Percentiles rank a stretch among this genome's conserved stretches.
Evolutionary conservation across 805 yeast genomes (phyloP).

Genomic region (Monosporozyma siamensis): DNA sequence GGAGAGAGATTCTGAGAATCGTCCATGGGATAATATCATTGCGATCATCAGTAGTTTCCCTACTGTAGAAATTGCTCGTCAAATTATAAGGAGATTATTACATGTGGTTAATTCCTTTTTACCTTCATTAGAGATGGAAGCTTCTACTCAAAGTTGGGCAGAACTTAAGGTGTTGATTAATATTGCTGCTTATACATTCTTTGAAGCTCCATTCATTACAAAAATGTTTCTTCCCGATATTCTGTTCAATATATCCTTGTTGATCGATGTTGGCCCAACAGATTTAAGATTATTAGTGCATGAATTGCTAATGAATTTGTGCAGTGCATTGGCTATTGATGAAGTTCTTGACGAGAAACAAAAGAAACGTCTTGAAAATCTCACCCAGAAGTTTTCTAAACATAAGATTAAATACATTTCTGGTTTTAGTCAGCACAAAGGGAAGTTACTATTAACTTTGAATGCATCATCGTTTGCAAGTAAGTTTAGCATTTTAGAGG

Average conservation of each 20-base stretch:
- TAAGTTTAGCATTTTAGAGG: constrained; percentile 41
- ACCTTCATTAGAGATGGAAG: constrained; percentile 33
- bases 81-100: constrained; percentile 49
- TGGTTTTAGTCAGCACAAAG: constrained; percentile 52
- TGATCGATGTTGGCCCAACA: constrained; percentile 40
- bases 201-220: constrained; percentile 55
- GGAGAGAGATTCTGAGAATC: constrained; percentile 69
- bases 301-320: constrained; percentile 52
- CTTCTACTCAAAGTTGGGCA: constrained; percentile 49
- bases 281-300: constrained; percentile 54
- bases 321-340: constrained; percentile 58
- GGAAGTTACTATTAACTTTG: constrained; percentile 29
- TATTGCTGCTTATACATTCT: constrained; percentile 54
- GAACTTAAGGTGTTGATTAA: constrained; percentile 62
- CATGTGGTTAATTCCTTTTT: constrained; percentile 43
- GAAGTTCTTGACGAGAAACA: constrained; percentile 38
- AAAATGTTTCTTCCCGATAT: constrained; percentile 64
- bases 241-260: constrained; percentile 54
- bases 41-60: constrained; percentile 57
- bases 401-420: constrained; percentile 60
- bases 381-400: constrained; percentile 38
- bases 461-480: constrained; percentile 32
- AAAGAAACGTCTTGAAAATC: constrained; percentile 36
- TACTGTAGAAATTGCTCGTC: constrained; percentile 62
- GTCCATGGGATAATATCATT: constrained; percentile 54